Evolutionary conservation across 352 stramenopile species (phyloP).

Genomic region (Aphanomyces euteiches): DNA sequence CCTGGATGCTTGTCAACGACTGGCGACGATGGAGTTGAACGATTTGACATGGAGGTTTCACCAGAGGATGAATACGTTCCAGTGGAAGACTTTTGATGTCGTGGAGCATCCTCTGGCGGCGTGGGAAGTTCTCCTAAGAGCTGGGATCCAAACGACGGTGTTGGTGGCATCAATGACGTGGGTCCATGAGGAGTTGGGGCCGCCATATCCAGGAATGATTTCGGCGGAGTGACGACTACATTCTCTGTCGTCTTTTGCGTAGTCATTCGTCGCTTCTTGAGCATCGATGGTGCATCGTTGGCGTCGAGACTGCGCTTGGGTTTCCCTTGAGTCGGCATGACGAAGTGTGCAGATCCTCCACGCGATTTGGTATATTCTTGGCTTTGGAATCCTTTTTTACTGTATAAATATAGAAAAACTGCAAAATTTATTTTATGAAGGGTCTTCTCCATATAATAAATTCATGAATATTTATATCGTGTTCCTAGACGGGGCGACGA

Average conservation of each 20-base stretch:
- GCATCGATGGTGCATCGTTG: background rate
- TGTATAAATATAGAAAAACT: too few species aligned
- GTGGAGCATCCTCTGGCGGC: background rate
- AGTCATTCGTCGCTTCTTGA: constrained; percentile 23
- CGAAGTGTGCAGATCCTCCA: too few species aligned
- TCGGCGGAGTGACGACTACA: constrained; percentile 1
- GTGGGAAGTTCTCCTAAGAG: constrained; percentile 36
- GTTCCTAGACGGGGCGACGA: too few species aligned
- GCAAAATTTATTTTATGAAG: too few species aligned
- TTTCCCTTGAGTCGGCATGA: too few species aligned
- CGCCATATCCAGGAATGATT: constrained; percentile 41
- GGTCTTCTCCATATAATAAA: too few species aligned
- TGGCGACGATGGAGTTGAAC: constrained; percentile 14
- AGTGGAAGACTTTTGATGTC: background rate
- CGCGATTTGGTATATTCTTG: too few species aligned
- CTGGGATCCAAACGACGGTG: constrained; percentile 65
- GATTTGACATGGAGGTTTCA: constrained; percentile 14
- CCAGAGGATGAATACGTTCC: constrained; percentile 11
- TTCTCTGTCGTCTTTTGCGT: background rate
- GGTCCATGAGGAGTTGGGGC: constrained; percentile 70
- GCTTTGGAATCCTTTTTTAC: too few species aligned
- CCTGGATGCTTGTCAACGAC: background rate
- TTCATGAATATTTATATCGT: too few species aligned
- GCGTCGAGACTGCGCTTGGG: too few species aligned
- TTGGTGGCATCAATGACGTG: constrained; percentile 75